Evolutionary conservation across 306 rosid species (phyloP).

Genomic region (Lathyrus aphaca): DNA sequence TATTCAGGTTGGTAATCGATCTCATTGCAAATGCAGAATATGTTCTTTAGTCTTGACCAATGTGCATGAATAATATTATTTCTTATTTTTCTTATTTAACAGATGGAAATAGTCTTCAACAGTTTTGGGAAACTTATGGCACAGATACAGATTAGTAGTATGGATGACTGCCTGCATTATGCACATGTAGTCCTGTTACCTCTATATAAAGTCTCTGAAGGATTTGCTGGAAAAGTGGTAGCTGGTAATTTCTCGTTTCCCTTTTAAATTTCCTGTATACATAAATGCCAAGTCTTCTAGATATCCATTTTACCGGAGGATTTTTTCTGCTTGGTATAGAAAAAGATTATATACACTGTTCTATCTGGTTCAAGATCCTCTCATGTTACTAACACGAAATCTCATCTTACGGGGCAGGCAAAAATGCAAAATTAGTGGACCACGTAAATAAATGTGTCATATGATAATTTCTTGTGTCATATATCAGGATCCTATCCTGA

Average conservation of each 20-base stretch:
- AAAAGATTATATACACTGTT: not conserved
- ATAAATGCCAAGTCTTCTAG: constrained; percentile 17
- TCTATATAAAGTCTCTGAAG: constrained; percentile 78
- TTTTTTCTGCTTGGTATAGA: not conserved
- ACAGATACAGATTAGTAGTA: constrained; percentile 44
- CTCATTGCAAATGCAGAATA: constrained; percentile 10
- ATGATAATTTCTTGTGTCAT: not conserved
- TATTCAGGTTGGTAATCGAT: constrained; percentile 63
- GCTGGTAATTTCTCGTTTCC: constrained; percentile 50
- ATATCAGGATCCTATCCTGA: not conserved
- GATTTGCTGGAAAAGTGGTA: constrained; percentile 75
- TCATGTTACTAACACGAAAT: not conserved
- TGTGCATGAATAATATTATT: constrained; percentile 22
- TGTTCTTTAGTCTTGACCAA: constrained; percentile 24
- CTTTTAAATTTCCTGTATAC: constrained; percentile 11
- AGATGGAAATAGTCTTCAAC: constrained; percentile 80
- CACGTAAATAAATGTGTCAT: constrained; percentile 1
- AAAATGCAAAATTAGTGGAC: not conserved
- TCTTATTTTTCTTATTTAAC: constrained; percentile 43
- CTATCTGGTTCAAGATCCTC: constrained; percentile 8
- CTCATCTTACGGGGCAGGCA: not conserved
- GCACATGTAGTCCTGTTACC: constrained; percentile 68
- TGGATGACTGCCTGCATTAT: constrained; percentile 60
- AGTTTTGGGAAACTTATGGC: constrained; percentile 58
- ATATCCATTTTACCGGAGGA: constrained; percentile 2